phyloP scores from a whole-genome alignment of 1,139 yeast species.

The Geotrichum cucujoidarum region DNA sequence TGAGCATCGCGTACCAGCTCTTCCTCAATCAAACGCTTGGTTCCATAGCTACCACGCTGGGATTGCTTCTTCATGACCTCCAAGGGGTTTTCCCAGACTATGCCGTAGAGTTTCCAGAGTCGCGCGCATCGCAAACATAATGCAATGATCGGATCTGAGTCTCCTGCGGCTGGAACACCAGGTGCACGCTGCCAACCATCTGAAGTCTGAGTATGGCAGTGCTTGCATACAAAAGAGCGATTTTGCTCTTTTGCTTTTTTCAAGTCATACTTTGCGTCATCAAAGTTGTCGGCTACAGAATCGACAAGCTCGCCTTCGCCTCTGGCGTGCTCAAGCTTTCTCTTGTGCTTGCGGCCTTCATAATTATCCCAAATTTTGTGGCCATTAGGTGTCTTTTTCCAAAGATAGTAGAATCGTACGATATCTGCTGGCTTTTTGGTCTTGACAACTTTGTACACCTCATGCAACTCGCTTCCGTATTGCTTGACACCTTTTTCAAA shows the following conservation, averaged over 20 bases:
- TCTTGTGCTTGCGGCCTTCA: conserved; percentile 63
- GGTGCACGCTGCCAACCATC: conserved; percentile 68
- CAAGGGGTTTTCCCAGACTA: conserved; percentile 78
- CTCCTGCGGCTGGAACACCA: conserved; percentile 47
- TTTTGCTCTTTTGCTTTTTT: conserved; percentile 41
- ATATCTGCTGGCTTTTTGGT: conserved; percentile 70
- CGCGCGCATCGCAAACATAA: conserved; percentile 83
- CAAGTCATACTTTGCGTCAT: conserved; percentile 65
- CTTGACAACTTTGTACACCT: conserved; percentile 62
- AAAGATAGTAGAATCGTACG: conserved; percentile 78
- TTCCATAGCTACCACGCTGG: conserved; percentile 45
- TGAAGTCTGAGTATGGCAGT: conserved; percentile 54
- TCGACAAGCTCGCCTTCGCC: conserved; percentile 37
- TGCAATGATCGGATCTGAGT: conserved; percentile 43
- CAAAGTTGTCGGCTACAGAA: conserved; percentile 58
- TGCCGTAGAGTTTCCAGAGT: conserved; percentile 87
- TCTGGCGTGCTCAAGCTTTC: conserved; percentile 33
- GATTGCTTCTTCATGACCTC: conserved; percentile 53
- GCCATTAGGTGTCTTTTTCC: conserved; percentile 85
- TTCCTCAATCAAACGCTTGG: conserved; percentile 61
- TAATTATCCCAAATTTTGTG: conserved; percentile 76
- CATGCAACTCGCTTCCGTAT: conserved; percentile 76
- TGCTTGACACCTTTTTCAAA: conserved; percentile 74
- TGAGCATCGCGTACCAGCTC: conserved; percentile 68
- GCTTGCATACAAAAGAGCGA: conserved; percentile 53